A percentile compares a stretch with the other conserved stretches of the same genome.
Conservation (phyloP, 495 filamentous ascomycete genomes). For the Usnea hakonensis region DNA sequence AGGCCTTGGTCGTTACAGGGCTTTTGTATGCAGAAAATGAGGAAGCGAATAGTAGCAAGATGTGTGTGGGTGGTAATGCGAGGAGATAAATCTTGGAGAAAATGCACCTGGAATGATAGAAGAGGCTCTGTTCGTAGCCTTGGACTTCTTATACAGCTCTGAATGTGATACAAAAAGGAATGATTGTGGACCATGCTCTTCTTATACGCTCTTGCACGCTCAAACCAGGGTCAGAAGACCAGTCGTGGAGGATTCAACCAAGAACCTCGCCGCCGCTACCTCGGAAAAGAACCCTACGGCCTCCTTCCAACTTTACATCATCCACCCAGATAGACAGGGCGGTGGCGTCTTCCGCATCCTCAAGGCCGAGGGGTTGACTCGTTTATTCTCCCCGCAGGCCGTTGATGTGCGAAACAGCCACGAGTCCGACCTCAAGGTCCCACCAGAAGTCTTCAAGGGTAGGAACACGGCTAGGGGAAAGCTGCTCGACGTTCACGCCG, state of each 20-base stretch:
- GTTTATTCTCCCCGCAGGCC: constrained; percentile 21
- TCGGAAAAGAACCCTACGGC: constrained; percentile 32
- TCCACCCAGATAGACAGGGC: constrained; percentile 32
- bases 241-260: too few relatives aligned
- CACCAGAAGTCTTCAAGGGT: constrained; percentile 31
- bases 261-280: constrained; percentile 37
- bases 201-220: neutral
- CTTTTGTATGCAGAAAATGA: neutral
- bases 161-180: neutral
- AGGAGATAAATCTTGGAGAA: neutral
- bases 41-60: neutral
- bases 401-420: constrained; percentile 18
- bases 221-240: neutral
- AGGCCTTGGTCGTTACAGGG: neutral
- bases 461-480: constrained; percentile 24
- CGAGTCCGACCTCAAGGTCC: constrained; percentile 29
- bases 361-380: constrained; percentile 23
- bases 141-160: neutral
- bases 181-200: neutral
- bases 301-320: constrained; percentile 37
- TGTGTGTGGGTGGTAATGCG: neutral
- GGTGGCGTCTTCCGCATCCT: constrained; percentile 35
- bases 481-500: constrained; percentile 14
- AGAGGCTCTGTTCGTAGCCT: neutral
- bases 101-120: neutral